phyloP scores from a whole-genome alignment of 306 rosid species.

The Mucuna pruriens region DNA sequence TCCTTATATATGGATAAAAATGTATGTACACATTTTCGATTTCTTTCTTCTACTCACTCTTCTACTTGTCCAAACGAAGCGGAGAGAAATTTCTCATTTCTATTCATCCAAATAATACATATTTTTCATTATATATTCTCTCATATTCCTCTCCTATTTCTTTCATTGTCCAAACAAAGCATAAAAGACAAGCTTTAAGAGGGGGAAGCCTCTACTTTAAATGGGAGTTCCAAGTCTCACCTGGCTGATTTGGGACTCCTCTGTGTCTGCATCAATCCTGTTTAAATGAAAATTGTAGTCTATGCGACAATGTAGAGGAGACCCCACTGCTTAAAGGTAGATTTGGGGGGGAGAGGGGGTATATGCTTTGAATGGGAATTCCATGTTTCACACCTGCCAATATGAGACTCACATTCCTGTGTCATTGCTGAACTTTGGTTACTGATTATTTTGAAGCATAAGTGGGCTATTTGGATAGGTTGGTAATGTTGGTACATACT shows the following conservation, averaged over 20 bases:
- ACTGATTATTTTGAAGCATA: background rate
- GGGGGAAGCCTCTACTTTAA: background rate
- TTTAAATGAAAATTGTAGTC: background rate
- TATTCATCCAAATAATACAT: background rate
- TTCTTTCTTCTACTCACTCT: background rate
- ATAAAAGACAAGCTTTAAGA: background rate
- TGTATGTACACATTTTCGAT: background rate
- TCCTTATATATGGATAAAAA: background rate
- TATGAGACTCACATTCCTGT: background rate
- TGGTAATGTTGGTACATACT: background rate
- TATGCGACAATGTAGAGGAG: background rate
- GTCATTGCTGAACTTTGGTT: background rate
- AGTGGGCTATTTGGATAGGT: background rate
- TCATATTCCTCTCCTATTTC: background rate
- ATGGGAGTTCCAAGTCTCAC: background rate
- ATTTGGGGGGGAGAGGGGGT: background rate
- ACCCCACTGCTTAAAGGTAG: background rate
- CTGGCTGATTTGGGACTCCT: background rate
- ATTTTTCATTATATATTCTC: background rate
- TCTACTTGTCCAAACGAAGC: background rate
- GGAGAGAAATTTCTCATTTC: background rate
- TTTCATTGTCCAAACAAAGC: background rate
- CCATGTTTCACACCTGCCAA: background rate
- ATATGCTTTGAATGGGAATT: background rate
- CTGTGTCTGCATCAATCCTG: background rate